Percentiles rank a stretch among this genome's conserved stretches.
Evolutionary conservation across 768 basidiomycete species (phyloP).

Genomic region (Hygrophorus russula): DNA sequence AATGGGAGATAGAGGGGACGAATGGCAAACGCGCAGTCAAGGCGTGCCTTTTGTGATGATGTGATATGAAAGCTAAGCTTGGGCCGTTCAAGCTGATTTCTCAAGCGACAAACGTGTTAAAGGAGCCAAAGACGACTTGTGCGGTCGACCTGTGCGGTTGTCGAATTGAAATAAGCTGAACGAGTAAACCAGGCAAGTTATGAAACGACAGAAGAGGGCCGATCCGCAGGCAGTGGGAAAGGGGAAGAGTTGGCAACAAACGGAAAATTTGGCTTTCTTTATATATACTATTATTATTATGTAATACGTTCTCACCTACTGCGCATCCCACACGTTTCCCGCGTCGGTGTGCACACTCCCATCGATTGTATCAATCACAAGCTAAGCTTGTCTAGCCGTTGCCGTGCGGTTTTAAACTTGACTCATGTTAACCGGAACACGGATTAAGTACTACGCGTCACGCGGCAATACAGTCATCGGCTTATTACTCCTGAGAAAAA

Average conservation of each 20-base stretch:
- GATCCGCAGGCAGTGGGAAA: constrained; percentile 33
- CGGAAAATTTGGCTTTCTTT: neutral
- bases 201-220: constrained; percentile 39
- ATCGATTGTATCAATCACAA: neutral
- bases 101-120: constrained; percentile 12
- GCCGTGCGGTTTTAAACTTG: too few species aligned
- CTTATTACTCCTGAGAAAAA: too few species aligned
- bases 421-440: neutral
- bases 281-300: neutral
- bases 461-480: too few species aligned
- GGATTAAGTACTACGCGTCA: too few species aligned
- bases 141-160: constrained; percentile 30
- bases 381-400: too few species aligned
- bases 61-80: constrained; percentile 14
- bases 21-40: constrained; percentile 85
- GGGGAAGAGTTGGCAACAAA: constrained; percentile 18
- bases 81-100: constrained; percentile 18
- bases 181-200: constrained; percentile 31
- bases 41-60: constrained; percentile 75
- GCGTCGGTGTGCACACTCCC: too few species aligned
- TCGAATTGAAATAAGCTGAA: constrained; percentile 19
- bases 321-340: neutral
- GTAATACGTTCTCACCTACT: too few species aligned
- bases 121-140: constrained; percentile 26
- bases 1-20: constrained; percentile 13